phyloP scores from a whole-genome alignment of 805 yeast species.

The Saccharomycopsis javanensis region DNA sequence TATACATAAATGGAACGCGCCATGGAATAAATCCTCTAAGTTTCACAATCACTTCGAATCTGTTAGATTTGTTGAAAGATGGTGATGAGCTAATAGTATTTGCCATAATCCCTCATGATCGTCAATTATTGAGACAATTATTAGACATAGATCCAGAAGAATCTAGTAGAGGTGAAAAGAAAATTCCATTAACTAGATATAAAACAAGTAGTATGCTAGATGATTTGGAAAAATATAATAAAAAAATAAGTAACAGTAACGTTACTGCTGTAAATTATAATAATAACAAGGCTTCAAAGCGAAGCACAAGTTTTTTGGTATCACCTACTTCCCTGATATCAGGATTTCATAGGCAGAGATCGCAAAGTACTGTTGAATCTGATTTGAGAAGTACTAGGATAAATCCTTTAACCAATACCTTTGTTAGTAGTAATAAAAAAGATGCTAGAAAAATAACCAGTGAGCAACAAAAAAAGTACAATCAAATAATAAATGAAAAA shows the following conservation, averaged over 20 bases:
- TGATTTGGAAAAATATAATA: conserved; percentile 12
- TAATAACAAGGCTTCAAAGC: not conserved
- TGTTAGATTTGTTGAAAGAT: conserved; percentile 34
- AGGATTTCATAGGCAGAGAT: not conserved
- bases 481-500: not conserved
- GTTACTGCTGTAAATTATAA: not conserved
- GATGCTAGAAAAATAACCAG: not conserved
- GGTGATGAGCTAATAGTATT: conserved; percentile 61
- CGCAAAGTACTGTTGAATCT: conserved; percentile 3
- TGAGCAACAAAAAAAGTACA: not conserved
- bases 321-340: not conserved
- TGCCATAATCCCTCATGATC: conserved; percentile 35
- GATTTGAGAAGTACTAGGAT: conserved; percentile 9
- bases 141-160: not conserved
- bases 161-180: not conserved
- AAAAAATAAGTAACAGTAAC: not conserved
- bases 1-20: conserved; percentile 57
- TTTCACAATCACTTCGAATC: conserved; percentile 38
- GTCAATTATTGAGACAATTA: not conserved
- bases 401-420: not conserved
- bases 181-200: conserved; percentile 4
- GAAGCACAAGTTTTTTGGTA: not conserved
- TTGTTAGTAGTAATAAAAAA: not conserved
- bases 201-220: conserved; percentile 19
- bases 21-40: conserved; percentile 80